Evolutionary conservation across 352 stramenopile genomes (phyloP), one percentile per base, ranked within the genome.

Genomic region (Elongisporangium prolatum): DNA sequence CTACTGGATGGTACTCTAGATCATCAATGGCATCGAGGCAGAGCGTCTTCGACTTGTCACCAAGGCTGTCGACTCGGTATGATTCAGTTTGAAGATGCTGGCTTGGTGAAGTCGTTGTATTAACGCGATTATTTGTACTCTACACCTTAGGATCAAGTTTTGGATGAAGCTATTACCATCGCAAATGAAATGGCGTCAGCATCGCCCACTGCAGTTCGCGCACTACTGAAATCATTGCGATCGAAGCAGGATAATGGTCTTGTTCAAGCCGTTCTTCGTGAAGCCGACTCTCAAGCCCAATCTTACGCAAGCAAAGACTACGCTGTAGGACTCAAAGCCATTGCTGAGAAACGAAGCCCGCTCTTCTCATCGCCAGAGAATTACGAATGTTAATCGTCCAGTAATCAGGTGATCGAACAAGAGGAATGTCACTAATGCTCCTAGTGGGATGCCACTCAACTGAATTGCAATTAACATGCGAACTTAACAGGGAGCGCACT

Each of bases 221-320:
- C 62, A 7, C 67, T 91, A 47, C 68, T 95, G 24, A 69, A 71
- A 16, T 88, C 79, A 22, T 69, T 95, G 3, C 78, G 89, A 47
- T 59, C 77, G 21, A 75, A 80, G 56, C 76, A 72, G 64, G 86
- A 97, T 49, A 60, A 72, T 2, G 84, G 81, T 4, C 72, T 97
- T 16, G 74, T 83, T 1, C 57, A 66, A 21, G 75, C 86, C 2
- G 68, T 97, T 14, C 69, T 80, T 54, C 69, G 84, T 21, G 86
- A 96, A 63, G 80, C 89, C 9, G 76, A 95, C 65, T 70, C 75
- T 4, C 87, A 96, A 59, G 78, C 83, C 22, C 75, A 90, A 47
- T 95, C 84, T 52, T 97, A 96, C 64, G 75, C 75, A 25, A 80
- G 77, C 0, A 44, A 56, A 0, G 88, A 97, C 74, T 93, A 90